phyloP scores from a whole-genome alignment of 495 filamentous ascomycete species.

The Cetradonia linearis region DNA sequence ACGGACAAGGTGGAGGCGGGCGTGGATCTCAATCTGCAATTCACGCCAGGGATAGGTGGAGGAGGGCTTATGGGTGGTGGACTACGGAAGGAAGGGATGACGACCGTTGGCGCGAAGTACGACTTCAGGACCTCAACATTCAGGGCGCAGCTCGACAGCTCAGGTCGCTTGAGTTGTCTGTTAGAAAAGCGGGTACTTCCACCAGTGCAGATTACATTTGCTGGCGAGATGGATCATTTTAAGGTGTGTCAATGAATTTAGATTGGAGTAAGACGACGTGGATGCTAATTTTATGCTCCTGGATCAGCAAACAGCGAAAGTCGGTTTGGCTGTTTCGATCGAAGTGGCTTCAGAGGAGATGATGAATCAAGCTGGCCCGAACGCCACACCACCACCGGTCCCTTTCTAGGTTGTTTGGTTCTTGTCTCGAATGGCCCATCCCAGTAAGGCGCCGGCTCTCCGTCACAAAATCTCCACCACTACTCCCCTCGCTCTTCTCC shows the following conservation, averaged over 20 bases:
- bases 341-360: conserved; percentile 83
- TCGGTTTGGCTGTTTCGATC: conserved; percentile 88
- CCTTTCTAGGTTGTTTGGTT: conserved; percentile 20
- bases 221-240: conserved; percentile 91
- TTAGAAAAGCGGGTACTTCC: conserved; percentile 92
- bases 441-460: neutral
- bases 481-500: conserved; percentile 16
- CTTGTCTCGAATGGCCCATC: neutral
- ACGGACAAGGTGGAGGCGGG: conserved; percentile 95
- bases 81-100: conserved; percentile 70
- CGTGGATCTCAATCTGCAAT: conserved; percentile 83
- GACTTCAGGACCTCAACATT: conserved; percentile 93
- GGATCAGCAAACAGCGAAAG: conserved; percentile 78
- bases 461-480: conserved; percentile 1
- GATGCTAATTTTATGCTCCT: conserved; percentile 21
- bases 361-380: conserved; percentile 67
- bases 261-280: neutral
- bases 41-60: conserved; percentile 50
- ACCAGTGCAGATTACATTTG: conserved; percentile 82
- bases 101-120: conserved; percentile 92
- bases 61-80: conserved; percentile 59
- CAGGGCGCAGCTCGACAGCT: conserved; percentile 88
- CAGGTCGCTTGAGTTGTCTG: conserved; percentile 83
- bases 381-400: conserved; percentile 23
- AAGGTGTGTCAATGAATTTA: conserved; percentile 55